Percentiles rank a stretch among this genome's conserved stretches.
These are phyloP conservation scores for Neurospora sp. DNA, from an alignment of 495 filamentous ascomycete genomes.

Conservation along the genomic window DNA sequence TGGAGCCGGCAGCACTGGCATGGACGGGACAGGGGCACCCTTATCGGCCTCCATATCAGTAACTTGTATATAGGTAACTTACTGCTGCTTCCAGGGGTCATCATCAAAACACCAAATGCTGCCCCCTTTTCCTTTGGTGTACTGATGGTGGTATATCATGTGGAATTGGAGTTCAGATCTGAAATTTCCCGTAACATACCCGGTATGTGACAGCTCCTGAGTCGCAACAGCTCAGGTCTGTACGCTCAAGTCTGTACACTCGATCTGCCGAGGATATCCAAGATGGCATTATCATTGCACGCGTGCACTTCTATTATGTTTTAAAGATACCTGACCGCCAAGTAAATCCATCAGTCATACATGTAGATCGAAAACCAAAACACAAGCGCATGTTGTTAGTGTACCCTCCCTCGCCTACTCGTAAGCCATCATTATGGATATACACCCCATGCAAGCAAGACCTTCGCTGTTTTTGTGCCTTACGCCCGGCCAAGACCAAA, in stretches of 20 bases:
- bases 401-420: conserved; percentile 4
- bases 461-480: conserved; percentile 12
- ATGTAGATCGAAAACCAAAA: background rate
- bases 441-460: conserved; percentile 12
- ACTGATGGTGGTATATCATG: background rate
- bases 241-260: background rate
- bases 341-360: background rate
- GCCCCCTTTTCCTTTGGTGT: background rate
- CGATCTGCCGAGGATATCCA: background rate
- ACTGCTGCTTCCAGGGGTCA: background rate
- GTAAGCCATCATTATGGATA: conserved; percentile 19
- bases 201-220: background rate
- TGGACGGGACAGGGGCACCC: background rate
- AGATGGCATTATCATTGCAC: background rate
- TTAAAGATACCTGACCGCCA: background rate
- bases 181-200: background rate
- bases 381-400: background rate
- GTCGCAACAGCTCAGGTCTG: background rate
- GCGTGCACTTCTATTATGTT: background rate
- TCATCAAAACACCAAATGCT: background rate
- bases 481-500: conserved; percentile 15
- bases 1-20: background rate
- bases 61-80: background rate
- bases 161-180: background rate
- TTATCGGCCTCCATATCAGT: background rate